Conservation (phyloP, 306 rosid species). For the Canavalia gladiata region DNA sequence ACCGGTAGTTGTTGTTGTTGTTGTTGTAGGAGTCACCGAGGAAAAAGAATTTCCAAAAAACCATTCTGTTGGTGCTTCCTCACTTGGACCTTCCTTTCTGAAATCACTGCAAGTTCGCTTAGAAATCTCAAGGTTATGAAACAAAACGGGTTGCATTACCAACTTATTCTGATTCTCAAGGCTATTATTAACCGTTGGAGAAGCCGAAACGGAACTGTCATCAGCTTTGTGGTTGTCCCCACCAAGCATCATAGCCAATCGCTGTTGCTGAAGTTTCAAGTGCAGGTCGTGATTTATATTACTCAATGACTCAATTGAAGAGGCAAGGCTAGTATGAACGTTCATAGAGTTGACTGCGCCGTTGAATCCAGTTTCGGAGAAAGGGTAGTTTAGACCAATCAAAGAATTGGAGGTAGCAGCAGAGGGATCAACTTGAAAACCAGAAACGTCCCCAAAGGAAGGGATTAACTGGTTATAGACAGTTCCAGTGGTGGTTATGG, state of each 20-base stretch:
- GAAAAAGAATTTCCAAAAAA: conserved; percentile 71
- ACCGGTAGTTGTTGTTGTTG: conserved; percentile 54
- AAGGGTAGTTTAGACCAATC: conserved; percentile 53
- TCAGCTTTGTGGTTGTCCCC: conserved; percentile 37
- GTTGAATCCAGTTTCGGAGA: conserved; percentile 30
- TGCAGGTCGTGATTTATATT: conserved; percentile 83
- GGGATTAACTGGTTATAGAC: conserved; percentile 51
- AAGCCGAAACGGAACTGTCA: background rate
- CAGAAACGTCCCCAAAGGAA: conserved; percentile 54
- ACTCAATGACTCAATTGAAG: conserved; percentile 82
- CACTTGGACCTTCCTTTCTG: conserved; percentile 47
- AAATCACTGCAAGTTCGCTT: conserved; percentile 31
- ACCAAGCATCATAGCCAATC: conserved; percentile 66
- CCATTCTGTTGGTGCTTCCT: conserved; percentile 65
- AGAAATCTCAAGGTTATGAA: conserved; percentile 59
- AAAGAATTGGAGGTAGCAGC: conserved; percentile 43
- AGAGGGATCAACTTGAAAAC: conserved; percentile 47
- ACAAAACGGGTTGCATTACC: conserved; percentile 53
- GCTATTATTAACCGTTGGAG: conserved; percentile 4
- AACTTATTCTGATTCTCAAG: conserved; percentile 45
- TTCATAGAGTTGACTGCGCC: conserved; percentile 56
- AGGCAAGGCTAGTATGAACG: conserved; percentile 58
- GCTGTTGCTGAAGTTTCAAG: conserved; percentile 81
- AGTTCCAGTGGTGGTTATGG: background rate
- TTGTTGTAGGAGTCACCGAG: conserved; percentile 56